These are phyloP conservation scores for Penicillium odoratum DNA, from an alignment of 495 filamentous ascomycete species.

Conservation along the genomic window DNA sequence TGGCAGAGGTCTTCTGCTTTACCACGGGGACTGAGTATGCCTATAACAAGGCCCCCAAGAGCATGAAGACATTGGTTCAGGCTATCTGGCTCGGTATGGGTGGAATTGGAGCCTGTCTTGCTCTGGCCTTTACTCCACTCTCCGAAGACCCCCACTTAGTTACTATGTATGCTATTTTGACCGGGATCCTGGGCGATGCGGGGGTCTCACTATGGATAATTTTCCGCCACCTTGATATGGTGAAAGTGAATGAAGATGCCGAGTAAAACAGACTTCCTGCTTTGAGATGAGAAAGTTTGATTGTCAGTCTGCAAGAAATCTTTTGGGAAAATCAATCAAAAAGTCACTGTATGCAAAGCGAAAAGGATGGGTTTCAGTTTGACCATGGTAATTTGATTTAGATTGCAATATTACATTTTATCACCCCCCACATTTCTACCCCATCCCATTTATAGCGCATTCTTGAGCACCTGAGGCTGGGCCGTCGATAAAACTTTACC, in stretches of 20 bases:
- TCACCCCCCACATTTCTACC: no score
- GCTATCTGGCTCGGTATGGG: slow-evolving; percentile 24
- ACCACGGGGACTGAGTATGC: slow-evolving; percentile 53
- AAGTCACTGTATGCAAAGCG: no score
- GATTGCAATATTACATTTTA: no score
- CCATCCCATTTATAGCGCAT: no score
- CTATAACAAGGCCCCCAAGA: slow-evolving; percentile 32
- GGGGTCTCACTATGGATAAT: slow-evolving; percentile 11
- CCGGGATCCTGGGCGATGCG: slow-evolving; percentile 14
- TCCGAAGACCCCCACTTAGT: slow-evolving; percentile 29
- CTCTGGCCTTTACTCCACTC: slow-evolving; percentile 30
- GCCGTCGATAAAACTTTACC: no score
- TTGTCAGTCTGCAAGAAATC: no score
- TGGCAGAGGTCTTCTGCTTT: slow-evolving; percentile 59
- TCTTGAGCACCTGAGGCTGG: no score
- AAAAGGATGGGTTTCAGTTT: no score
- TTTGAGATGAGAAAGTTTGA: not conserved
- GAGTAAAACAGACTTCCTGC: not conserved
- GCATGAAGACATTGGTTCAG: slow-evolving; percentile 34
- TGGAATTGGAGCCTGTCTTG: slow-evolving; percentile 26
- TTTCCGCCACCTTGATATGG: slow-evolving; percentile 12
- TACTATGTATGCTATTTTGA: slow-evolving; percentile 18
- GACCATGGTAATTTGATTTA: no score
- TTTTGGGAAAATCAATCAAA: no score
- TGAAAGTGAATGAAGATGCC: slow-evolving; percentile 6